Percentiles rank a stretch among this genome's conserved stretches.
These are phyloP conservation scores for Alternaria triticimaculans DNA, from an alignment of 2,329 filamentous ascomycete genomes.

Conservation along the genomic window DNA sequence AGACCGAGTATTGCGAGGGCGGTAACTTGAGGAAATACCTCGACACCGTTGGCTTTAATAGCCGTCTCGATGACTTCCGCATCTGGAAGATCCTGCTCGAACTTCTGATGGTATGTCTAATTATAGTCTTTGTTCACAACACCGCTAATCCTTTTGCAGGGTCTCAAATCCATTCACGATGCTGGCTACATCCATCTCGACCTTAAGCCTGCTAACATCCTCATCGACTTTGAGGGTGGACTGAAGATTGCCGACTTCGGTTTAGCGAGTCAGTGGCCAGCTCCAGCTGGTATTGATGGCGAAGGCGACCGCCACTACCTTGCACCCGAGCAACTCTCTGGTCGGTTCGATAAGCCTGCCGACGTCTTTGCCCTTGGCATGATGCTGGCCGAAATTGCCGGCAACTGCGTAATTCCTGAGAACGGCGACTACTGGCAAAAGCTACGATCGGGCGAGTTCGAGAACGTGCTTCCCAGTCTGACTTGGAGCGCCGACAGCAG, in stretches of 20 bases:
- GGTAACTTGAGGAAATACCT: slow-evolving; percentile 89
- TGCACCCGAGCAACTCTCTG: slow-evolving; percentile 87
- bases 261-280: slow-evolving; percentile 80
- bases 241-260: slow-evolving; percentile 89
- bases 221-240: slow-evolving; percentile 80
- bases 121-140: neutral
- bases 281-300: slow-evolving; percentile 76
- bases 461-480: slow-evolving; percentile 79
- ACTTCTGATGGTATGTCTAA: slow-evolving; percentile 72
- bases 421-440: slow-evolving; percentile 92
- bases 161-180: slow-evolving; percentile 87
- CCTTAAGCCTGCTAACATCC: slow-evolving; percentile 82
- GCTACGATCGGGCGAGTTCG: slow-evolving; percentile 86
- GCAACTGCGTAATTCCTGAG: slow-evolving; percentile 91
- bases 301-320: slow-evolving; percentile 98
- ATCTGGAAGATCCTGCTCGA: slow-evolving; percentile 98
- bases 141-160: slow-evolving; percentile 60
- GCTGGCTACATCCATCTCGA: slow-evolving; percentile 86
- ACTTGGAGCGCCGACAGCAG: slow-evolving; percentile 78
- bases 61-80: slow-evolving; percentile 91
- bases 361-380: slow-evolving; percentile 94
- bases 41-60: slow-evolving; percentile 79
- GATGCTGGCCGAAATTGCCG: slow-evolving; percentile 92
- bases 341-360: slow-evolving; percentile 85
- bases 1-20: slow-evolving; percentile 96